Conservation (phyloP, 352 stramenopile species). For the Phytophthora hibernalis region DNA sequence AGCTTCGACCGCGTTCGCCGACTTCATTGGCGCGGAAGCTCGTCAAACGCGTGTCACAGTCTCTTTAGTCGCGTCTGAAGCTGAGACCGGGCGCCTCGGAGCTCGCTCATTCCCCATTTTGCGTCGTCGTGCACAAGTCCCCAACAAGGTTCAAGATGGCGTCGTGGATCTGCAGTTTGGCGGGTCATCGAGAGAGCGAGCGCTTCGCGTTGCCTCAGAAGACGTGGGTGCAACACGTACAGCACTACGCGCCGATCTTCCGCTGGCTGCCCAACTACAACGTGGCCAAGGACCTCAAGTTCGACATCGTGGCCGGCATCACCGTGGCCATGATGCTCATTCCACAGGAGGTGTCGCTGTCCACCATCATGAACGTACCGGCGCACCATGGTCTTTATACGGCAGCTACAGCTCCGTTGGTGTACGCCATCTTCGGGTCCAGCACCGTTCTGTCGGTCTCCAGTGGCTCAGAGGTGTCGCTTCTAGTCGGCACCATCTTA, state of each 20-base stretch:
- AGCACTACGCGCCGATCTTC: slow-evolving; percentile 54
- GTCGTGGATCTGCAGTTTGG: slow-evolving; percentile 12
- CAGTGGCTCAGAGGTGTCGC: slow-evolving; percentile 67
- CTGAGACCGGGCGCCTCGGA: slow-evolving; percentile 9
- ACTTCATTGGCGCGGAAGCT: slow-evolving; percentile 4
- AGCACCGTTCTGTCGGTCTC: slow-evolving; percentile 87
- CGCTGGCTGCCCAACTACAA: slow-evolving; percentile 67
- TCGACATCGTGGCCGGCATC: slow-evolving; percentile 57
- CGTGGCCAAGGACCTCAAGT: slow-evolving; percentile 56
- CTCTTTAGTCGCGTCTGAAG: slow-evolving; percentile 18
- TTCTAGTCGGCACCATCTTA: slow-evolving; percentile 61
- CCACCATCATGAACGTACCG: slow-evolving; percentile 87
- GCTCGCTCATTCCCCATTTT: slow-evolving; percentile 23
- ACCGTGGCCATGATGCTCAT: slow-evolving; percentile 90
- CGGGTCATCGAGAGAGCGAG: slow-evolving; percentile 19
- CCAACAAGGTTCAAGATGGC: slow-evolving; percentile 19
- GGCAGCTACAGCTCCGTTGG: slow-evolving; percentile 78
- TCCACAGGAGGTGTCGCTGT: slow-evolving; percentile 89
- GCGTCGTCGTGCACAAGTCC: slow-evolving; percentile 15
- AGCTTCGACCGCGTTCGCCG: slow-evolving; percentile 10
- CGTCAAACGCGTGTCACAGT: slow-evolving; percentile 23
- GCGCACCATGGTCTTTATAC: slow-evolving; percentile 91
- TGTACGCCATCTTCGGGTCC: slow-evolving; percentile 88
- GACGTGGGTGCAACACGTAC: slow-evolving; percentile 24
- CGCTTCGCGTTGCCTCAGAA: slow-evolving; percentile 33